Evolutionary conservation across 1,139 yeast species (phyloP), one percentile per base, ranked within the genome.

Genomic region (Nakaseomyces bracarensis): DNA sequence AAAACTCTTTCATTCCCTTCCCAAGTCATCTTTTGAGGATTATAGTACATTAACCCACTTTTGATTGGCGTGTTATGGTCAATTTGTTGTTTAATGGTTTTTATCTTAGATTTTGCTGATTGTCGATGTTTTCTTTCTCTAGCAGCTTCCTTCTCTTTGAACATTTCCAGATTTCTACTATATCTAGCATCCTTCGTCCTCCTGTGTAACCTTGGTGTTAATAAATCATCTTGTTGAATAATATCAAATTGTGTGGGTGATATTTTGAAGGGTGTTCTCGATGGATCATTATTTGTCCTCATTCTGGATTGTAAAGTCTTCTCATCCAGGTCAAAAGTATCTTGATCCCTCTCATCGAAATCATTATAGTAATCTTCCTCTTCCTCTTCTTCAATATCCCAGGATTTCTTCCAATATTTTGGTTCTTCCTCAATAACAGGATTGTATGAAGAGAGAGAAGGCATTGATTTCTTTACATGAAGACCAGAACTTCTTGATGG

Each of bases 1-100:
- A 76, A 58, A 22, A 75, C 77, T 31, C 70, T 70, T 41, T 75
- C 79, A 52, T 77, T 76, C 1, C 82, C 82, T 52, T 72, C 78
- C 83, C 82, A 77, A 42, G 64, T 65, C 56, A 66, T 66, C 35
- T 66, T 63, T n/a, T 61, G 60, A 1, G 76, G 70, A 50, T 77
- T 75, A 50, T 68, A 77, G 39, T 64, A 65, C 77, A 77, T 74
- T 31, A 58, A 58, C 1, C 69, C 70, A 31, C 55, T 54, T 36
- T 54, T 54, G 20, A 58, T 49, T 2, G 61, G 63, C 3, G 62
- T 58, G 41, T 60, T 57, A 29, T 53, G 53, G 39, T 58, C 64
- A n/a, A 60, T 58, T 29, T 58, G 60, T 44, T 60, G 63, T 43
- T 58, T 60, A 15, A 60, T 57, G 5, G 59, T 57, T 44, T 52